Evolutionary conservation across 2,329 filamentous ascomycete species (phyloP).

Genomic region (Trichoderma sp.): DNA sequence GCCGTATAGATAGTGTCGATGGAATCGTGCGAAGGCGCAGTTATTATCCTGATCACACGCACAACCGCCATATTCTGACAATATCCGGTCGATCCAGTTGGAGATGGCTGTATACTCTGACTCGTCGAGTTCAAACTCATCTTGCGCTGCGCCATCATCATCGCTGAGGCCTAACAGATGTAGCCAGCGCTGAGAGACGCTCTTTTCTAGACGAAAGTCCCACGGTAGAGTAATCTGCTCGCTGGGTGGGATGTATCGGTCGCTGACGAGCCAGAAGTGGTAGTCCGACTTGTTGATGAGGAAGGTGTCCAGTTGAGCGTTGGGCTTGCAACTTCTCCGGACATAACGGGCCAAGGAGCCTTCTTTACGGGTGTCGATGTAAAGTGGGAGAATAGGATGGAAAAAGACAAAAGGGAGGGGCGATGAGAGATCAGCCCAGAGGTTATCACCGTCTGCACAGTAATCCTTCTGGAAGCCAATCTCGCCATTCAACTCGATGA

Average conservation of each 20-base stretch:
- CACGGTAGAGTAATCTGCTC: slow-evolving; percentile 66
- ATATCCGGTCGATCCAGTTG: slow-evolving; percentile 67
- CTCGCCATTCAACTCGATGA: slow-evolving; percentile 75
- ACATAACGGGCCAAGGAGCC: slow-evolving; percentile 85
- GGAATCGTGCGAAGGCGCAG: slow-evolving; percentile 65
- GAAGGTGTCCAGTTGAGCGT: slow-evolving; percentile 84
- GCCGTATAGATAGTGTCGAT: slow-evolving; percentile 54
- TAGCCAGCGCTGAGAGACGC: slow-evolving; percentile 54
- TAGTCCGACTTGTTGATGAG: slow-evolving; percentile 77
- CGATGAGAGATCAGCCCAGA: slow-evolving; percentile 66
- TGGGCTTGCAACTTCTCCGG: slow-evolving; percentile 88
- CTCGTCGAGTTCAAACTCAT: slow-evolving; percentile 58
- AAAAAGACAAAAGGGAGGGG: slow-evolving; percentile 80
- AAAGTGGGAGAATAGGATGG: slow-evolving; percentile 83
- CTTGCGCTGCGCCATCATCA: slow-evolving; percentile 51
- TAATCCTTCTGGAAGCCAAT: slow-evolving; percentile 75
- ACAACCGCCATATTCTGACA: slow-evolving; percentile 78
- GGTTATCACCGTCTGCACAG: slow-evolving; percentile 64
- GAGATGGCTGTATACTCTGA: slow-evolving; percentile 62
- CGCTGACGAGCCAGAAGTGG: slow-evolving; percentile 90
- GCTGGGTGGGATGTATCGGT: slow-evolving; percentile 67
- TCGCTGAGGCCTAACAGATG: slow-evolving; percentile 64
- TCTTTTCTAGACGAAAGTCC: slow-evolving; percentile 67
- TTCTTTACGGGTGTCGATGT: slow-evolving; percentile 87
- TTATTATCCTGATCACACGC: slow-evolving; percentile 67